Evolutionary conservation across 768 basidiomycete species (phyloP).

Genomic region (Panellus pusillus): DNA sequence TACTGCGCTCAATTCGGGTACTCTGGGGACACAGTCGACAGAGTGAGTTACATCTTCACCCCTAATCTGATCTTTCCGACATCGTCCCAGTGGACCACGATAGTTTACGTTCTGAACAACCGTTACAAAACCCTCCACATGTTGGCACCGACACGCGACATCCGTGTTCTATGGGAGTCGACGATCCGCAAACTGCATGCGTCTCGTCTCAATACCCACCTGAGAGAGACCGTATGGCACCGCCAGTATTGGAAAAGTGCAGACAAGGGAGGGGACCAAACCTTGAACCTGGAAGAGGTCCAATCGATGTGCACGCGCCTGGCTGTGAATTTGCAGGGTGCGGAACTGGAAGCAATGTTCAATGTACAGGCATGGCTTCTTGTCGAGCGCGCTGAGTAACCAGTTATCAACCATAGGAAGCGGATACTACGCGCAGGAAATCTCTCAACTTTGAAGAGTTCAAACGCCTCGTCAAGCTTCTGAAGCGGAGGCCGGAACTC

Average conservation of each 20-base stretch:
- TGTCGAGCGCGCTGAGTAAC: too few relatives aligned
- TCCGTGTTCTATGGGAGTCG: conserved; percentile 55
- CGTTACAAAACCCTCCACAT: conserved; percentile 86
- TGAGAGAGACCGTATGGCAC: conserved; percentile 78
- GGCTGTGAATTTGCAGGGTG: conserved; percentile 48
- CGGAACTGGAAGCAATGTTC: conserved; percentile 48
- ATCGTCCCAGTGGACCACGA: conserved; percentile 70
- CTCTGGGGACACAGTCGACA: conserved; percentile 59
- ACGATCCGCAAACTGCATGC: conserved; percentile 68
- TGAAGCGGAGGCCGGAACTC: conserved; percentile 66
- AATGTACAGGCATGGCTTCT: conserved; percentile 29
- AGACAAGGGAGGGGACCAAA: conserved; percentile 59
- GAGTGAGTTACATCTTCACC: background rate
- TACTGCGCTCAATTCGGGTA: conserved; percentile 77
- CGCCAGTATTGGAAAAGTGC: conserved; percentile 82
- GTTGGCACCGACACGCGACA: conserved; percentile 62
- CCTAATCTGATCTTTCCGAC: background rate
- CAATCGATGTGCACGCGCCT: conserved; percentile 55
- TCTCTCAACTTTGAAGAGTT: conserved; percentile 63
- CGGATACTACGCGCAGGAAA: conserved; percentile 38
- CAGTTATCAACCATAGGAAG: conserved; percentile 42
- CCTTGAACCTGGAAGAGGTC: conserved; percentile 53
- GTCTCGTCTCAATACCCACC: conserved; percentile 65
- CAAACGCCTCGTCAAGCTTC: conserved; percentile 62
- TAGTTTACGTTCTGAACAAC: conserved; percentile 79